Base-by-base conservation (phyloP, 352 stramenopile species). In the Phytophthora ohioensis region DNA sequence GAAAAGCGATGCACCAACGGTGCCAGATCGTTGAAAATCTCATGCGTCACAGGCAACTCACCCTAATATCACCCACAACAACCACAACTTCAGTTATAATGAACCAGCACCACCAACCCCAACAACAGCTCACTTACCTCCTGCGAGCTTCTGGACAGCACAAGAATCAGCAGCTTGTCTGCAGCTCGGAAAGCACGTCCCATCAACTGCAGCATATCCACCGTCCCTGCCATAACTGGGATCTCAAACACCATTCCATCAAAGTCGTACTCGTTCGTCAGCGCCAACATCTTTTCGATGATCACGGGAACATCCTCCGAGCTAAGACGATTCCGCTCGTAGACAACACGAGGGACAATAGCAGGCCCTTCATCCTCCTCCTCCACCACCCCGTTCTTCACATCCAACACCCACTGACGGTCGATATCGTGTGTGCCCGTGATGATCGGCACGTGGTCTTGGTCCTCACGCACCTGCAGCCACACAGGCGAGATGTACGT, bases 171-270 rank as follows among this genome's bases (percentile, higher is more conserved):
- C 59, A 93, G 49, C 49, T 90, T 84, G 12, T 81, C 69, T 3
- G 76, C 73, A 11, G 75, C 69, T 35, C 74, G 57, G 43, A 93
- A 84, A 4, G 79, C 84, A 3, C 80, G 66, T 10, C 80, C 87
- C 51, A 93, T 74, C 43, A 75, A 80, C 46, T 81, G 58, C 27
- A 94, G 74, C 55, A 94, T 75, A 41, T 90, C 78, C 56, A 92
- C 71, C 21, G 88, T 92, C 30, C 81, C 74, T 39, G 68, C 51
- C 42, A 72, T 66, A n/a, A 93, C 77, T 38, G 86, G 84, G 42
- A 95, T 91, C 70, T 95, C 88, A 54, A 95, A 89, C 41, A 92
- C 85, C 34, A 93, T 75, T 12, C 88, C 88, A 59, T 95, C 86
- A 57, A 94, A 90, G 12, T 64, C 39, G 39, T 91, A 64, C 4